Conservation (phyloP, 1,284 basidiomycete species). For the Filobasidium uniguttulatum region DNA sequence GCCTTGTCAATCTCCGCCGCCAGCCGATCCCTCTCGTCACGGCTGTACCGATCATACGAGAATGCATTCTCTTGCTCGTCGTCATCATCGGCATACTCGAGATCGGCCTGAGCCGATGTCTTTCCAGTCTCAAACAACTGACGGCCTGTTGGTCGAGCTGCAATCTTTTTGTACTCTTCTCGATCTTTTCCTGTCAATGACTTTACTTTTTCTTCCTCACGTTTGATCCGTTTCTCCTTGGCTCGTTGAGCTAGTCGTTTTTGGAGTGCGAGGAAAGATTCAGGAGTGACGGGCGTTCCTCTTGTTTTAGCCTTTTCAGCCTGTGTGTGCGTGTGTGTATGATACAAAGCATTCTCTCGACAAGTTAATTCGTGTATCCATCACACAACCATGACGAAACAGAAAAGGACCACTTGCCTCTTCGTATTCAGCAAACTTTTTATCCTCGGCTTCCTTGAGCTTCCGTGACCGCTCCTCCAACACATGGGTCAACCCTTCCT, state of each 20-base stretch:
- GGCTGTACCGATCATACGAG: constrained; percentile 56
- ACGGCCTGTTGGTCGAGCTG: constrained; percentile 58
- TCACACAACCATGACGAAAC: background rate
- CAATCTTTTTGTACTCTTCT: constrained; percentile 65
- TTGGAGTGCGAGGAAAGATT: constrained; percentile 72
- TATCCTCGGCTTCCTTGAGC: constrained; percentile 49
- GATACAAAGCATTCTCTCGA: too few relatives aligned
- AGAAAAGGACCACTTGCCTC: constrained; percentile 45
- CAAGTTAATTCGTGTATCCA: constrained; percentile 3
- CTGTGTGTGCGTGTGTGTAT: too few relatives aligned
- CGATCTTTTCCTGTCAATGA: constrained; percentile 66
- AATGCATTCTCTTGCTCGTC: constrained; percentile 62
- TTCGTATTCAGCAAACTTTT: constrained; percentile 56
- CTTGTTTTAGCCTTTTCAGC: constrained; percentile 75
- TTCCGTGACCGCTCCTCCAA: constrained; percentile 49
- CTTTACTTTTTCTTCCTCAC: constrained; percentile 72
- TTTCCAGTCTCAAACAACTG: constrained; percentile 75
- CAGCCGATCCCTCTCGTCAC: constrained; percentile 47
- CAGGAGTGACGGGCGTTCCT: constrained; percentile 75
- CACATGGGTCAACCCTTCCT: constrained; percentile 59
- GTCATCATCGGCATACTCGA: constrained; percentile 61
- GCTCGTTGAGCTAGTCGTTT: constrained; percentile 55
- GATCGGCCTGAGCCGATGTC: constrained; percentile 55
- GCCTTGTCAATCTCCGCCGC: constrained; percentile 51
- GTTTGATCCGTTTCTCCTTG: constrained; percentile 45